Evolutionary conservation across 106 monocot species (phyloP), one percentile per base, ranked within the genome.

Genomic region (Iris macrosiphon): DNA sequence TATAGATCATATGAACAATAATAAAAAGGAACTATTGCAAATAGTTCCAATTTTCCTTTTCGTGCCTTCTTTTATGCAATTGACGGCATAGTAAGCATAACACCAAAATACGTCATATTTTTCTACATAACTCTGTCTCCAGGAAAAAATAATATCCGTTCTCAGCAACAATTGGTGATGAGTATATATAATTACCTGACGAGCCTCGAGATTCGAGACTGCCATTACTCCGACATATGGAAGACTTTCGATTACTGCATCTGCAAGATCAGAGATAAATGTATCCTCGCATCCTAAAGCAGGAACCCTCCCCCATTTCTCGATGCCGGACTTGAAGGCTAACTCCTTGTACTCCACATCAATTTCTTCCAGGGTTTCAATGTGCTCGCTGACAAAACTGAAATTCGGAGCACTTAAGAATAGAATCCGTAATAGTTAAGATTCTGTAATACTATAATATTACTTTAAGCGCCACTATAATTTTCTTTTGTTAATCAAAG

Each of bases 161-260:
- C n/a, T n/a, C n/a, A n/a, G n/a, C n/a, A n/a, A n/a, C n/a, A n/a
- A n/a, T n/a, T n/a, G n/a, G n/a, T n/a, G n/a, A n/a, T n/a, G n/a
- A n/a, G n/a, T n/a, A n/a, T 40, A 38, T 31, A 5, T 37, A 31
- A 39, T 72, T 74, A 96, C 96, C 96, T 96, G 96, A 40, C 90
- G 96, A 60, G 90, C 96, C 57, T 96, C 90, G 45, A 96, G 73
- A 68, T 83, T 86, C n/a, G 96, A 96, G 24, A 86, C 80, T 21
- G 96, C 96, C 96, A 96, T 96, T 31, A 86, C 96, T 56, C 96
- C 96, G 38, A 96, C 90, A 67, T 96, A 96, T 51, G 95, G 95
- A 55, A 95, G 88, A 67, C 89, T 89, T 76, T 89, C 95, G 26
- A 95, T 89, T 51, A 95, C 95, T 31, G 95, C 89, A 85, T 95